phyloP scores from a whole-genome alignment of 305 asterid genomes.

The Plantago coronopus region DNA sequence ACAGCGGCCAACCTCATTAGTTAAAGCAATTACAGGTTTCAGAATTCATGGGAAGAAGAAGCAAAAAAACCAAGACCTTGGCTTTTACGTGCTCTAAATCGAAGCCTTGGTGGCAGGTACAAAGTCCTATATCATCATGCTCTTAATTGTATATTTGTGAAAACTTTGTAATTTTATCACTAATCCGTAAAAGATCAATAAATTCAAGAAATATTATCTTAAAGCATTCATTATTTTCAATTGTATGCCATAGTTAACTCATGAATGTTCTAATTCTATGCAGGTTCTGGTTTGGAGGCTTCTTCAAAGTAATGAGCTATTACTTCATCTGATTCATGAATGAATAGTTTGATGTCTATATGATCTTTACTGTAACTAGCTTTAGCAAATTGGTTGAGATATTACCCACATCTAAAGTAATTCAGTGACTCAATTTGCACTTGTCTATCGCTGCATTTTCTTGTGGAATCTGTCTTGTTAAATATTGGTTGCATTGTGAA shows the following conservation, averaged over 20 bases:
- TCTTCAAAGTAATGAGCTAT: constrained; percentile 49
- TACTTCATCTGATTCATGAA: constrained; percentile 21
- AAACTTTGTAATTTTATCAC: constrained; percentile 12
- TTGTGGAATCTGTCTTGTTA: neutral
- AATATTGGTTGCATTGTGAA: constrained; percentile 13
- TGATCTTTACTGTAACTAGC: neutral
- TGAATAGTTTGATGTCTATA: constrained; percentile 9
- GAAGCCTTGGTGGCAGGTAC: constrained; percentile 90
- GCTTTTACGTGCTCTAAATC: constrained; percentile 84
- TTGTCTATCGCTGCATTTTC: neutral
- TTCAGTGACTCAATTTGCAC: neutral
- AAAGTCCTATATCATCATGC: constrained; percentile 9
- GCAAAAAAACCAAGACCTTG: constrained; percentile 69
- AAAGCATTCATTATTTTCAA: neutral
- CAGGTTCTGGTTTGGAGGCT: constrained; percentile 69
- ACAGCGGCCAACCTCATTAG: constrained; percentile 3
- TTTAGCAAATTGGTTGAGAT: neutral
- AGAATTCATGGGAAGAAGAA: constrained; percentile 78
- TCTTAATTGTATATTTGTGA: constrained; percentile 14
- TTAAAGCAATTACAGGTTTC: constrained; percentile 52
- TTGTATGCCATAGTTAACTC: constrained; percentile 20
- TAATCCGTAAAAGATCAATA: constrained; percentile 3
- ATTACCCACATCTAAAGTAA: constrained; percentile 2
- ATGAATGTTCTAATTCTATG: constrained; percentile 15
- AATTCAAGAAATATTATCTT: neutral